Evolutionary conservation across 805 yeast species (phyloP), one percentile per base, ranked within the genome.

Genomic region (Teunomyces lycoperdinae): DNA sequence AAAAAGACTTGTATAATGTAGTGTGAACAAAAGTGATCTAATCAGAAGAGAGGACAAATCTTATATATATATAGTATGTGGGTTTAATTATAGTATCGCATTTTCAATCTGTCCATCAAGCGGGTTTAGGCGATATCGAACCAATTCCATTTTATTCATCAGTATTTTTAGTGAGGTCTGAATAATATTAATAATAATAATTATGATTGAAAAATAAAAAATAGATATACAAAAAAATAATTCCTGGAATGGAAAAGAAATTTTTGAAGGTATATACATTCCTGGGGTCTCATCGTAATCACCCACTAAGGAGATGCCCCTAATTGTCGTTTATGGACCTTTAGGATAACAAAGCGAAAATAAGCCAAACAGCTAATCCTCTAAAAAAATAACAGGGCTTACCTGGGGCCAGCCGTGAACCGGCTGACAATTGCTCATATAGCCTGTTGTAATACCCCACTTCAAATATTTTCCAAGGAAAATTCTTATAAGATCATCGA

Each of bases 51-150:
- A 20, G 24, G 24, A 20, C 24, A 20, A 20, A 4, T 5, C 24
- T 20, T 20, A 27, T 33, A 41, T 34, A 40, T 27, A 26, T 40
- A 33, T n/a, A 6, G 17, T 17, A 13, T 9, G 35, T n/a, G 17
- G 7, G 34, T 14, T 41, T 14, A 20, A 16, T 33, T 30, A 9
- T 17, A 31, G 14, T 27, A 42, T 35, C 35, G 40, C 42, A 31
- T 35, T 14, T 29, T 20, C 38, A 31, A 43, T 38, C 38, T 43
- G 38, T 43, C 42, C 39, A 43, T 36, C 31, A 16, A 31, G 24
- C 14, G 30, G n/a, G 41, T 13, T 26, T 24, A 11, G 27, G 30
- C 41, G 41, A 38, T 38, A 38, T 20, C 41, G 41, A 38, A 38
- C 28, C 41, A 38, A 38, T 38, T 38, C 41, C 41, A 38, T 38